Conservation (phyloP, 2,329 filamentous ascomycete species). For the Fusarium humuli region DNA sequence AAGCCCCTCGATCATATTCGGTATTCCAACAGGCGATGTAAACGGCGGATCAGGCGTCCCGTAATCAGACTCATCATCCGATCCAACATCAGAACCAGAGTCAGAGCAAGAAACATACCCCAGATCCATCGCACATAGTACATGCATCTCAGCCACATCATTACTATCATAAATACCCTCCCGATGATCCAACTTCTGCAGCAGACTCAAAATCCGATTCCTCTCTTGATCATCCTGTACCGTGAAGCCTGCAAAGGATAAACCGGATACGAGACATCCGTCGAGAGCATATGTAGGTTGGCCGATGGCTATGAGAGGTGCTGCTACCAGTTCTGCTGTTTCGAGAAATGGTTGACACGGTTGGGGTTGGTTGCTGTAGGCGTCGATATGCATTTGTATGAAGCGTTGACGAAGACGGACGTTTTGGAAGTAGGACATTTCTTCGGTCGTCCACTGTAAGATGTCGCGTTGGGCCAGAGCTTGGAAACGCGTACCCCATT, state of each 20-base stretch:
- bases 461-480: neutral
- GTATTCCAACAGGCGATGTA: constrained; percentile 1
- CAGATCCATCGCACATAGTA: neutral
- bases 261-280: neutral
- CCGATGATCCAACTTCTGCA: neutral
- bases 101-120: neutral
- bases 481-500: neutral
- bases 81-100: neutral
- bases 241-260: neutral
- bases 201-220: neutral
- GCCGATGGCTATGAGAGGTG: neutral
- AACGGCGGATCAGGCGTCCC: neutral
- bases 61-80: neutral
- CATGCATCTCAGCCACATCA: constrained; percentile 15
- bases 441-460: neutral
- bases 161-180: constrained; percentile 20
- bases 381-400: constrained; percentile 1
- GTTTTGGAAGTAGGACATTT: neutral
- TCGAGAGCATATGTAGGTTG: neutral
- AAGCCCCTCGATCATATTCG: constrained; percentile 4
- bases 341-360: neutral
- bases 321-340: neutral
- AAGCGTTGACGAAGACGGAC: neutral
- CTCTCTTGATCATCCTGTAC: neutral
- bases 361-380: neutral